Conservation (phyloP, 2,329 filamentous ascomycete genomes). For the Xylaria sp. region DNA sequence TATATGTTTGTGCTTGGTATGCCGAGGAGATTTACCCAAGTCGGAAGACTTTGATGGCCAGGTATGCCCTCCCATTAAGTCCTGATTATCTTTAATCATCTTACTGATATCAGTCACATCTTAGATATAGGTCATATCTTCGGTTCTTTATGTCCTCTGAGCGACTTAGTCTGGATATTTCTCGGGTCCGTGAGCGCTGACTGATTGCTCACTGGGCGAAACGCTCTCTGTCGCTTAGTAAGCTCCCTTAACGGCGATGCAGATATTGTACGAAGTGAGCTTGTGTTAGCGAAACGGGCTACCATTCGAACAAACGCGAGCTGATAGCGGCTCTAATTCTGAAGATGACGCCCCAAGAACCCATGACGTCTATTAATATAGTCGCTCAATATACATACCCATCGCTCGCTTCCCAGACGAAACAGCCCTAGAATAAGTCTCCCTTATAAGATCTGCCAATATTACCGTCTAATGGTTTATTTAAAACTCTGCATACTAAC, state of each 20-base stretch:
- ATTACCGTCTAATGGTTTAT: neutral
- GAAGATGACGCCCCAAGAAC: neutral
- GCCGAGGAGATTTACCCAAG: neutral
- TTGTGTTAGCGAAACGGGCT: neutral
- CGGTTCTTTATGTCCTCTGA: neutral
- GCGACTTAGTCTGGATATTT: neutral
- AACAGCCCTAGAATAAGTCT: neutral
- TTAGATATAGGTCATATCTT: neutral
- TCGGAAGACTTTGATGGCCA: neutral
- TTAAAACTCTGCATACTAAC: too few relatives aligned
- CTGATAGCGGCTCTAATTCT: neutral
- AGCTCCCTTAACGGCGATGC: neutral
- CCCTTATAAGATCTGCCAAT: neutral
- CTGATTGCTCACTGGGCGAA: neutral
- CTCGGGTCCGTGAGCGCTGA: neutral
- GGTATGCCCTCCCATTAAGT: conserved; percentile 3
- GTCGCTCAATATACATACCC: neutral
- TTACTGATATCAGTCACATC: neutral
- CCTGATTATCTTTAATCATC: neutral
- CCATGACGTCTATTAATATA: neutral
- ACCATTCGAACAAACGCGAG: neutral
- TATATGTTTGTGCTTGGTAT: neutral
- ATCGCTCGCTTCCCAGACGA: neutral
- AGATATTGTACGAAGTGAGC: neutral
- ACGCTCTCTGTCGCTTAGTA: neutral